Evolutionary conservation across 306 rosid species (phyloP).

Genomic region (Lagenaria siceraria): DNA sequence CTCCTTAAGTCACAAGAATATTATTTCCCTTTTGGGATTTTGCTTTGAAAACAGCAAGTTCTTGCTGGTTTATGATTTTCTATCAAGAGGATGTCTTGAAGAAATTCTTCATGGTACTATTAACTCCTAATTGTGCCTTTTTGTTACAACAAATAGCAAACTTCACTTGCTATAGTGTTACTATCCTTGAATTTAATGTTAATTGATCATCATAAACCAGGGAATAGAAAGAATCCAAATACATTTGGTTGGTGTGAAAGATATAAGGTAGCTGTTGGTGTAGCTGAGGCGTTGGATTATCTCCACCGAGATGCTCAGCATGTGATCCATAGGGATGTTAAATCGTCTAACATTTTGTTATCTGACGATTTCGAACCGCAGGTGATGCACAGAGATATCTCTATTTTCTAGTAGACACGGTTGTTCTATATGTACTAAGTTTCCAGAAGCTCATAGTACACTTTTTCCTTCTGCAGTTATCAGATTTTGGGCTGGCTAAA

Average conservation of each 20-base stretch:
- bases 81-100: conserved; percentile 94
- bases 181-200: conserved; percentile 9
- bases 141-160: background rate
- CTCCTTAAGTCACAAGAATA: conserved; percentile 68
- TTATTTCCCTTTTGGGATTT: conserved; percentile 81
- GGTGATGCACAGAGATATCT: conserved; percentile 28
- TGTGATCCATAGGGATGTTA: conserved; percentile 85
- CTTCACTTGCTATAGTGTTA: background rate
- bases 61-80: conserved; percentile 83
- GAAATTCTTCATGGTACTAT: conserved; percentile 78
- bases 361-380: conserved; percentile 88
- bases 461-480: conserved; percentile 41
- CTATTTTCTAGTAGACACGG: background rate
- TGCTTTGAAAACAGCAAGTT: conserved; percentile 76
- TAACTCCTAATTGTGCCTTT: background rate
- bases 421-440: background rate
- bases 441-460: conserved; percentile 11
- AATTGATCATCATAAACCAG: conserved; percentile 18
- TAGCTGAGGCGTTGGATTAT: conserved; percentile 88
- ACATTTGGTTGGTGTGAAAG: conserved; percentile 83
- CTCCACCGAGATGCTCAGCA: conserved; percentile 53
- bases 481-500: conserved; percentile 94
- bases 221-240: conserved; percentile 42
- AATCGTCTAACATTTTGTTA: conserved; percentile 73
- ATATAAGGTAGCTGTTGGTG: conserved; percentile 74